Evolutionary conservation across 768 basidiomycete species (phyloP).

Genomic region (Tulasnella sp.): DNA sequence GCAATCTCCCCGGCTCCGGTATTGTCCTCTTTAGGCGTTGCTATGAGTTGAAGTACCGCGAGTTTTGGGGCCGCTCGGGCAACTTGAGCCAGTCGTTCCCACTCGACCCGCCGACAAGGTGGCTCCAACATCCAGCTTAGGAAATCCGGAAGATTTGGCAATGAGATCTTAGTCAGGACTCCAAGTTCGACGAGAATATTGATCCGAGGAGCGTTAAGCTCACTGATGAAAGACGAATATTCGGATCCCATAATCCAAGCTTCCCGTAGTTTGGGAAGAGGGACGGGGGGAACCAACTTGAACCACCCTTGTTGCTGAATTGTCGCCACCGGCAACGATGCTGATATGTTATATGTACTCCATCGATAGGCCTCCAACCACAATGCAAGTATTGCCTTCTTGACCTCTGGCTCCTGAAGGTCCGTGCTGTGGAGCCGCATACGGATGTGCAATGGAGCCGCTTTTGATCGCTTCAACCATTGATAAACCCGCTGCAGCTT

Average conservation of each 20-base stretch:
- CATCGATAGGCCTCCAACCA: not conserved
- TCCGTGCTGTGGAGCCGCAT: not conserved
- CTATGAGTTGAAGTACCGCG: not conserved
- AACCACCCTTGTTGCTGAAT: not conserved
- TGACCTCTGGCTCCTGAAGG: not conserved
- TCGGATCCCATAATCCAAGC: not conserved
- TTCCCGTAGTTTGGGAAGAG: not conserved
- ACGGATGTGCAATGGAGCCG: not conserved
- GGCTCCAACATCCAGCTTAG: not conserved
- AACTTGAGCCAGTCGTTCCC: not conserved
- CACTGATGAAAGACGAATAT: not conserved
- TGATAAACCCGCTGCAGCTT: not conserved
- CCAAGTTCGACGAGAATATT: not conserved
- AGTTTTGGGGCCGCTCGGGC: not conserved
- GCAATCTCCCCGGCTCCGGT: not conserved
- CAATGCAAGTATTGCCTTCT: not conserved
- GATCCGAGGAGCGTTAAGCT: not conserved
- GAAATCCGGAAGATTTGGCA: not conserved
- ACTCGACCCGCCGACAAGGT: not conserved
- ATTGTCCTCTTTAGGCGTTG: not conserved
- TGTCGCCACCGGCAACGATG: not conserved
- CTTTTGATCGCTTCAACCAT: not conserved
- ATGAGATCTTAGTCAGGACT: not conserved
- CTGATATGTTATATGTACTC: not conserved
- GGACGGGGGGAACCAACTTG: not conserved